Percentiles rank a stretch among this genome's conserved stretches.
phyloP scores from a whole-genome alignment of 176 grass and related monocot species.

The Hsuehochloa calcarea region DNA sequence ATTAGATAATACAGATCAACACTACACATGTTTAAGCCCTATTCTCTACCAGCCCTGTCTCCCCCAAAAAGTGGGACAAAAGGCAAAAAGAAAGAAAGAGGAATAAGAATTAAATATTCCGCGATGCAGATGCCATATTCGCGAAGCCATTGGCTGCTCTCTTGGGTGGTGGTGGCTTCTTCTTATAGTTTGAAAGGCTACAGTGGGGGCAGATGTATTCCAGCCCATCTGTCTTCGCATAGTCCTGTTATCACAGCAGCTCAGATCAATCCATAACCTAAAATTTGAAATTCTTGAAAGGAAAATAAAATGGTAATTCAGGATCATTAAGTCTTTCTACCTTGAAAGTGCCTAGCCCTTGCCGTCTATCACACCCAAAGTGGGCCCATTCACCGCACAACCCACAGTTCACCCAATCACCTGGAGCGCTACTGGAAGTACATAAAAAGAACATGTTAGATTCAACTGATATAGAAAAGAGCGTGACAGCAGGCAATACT shows the following conservation, averaged over 20 bases:
- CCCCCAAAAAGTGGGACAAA: constrained; percentile 6
- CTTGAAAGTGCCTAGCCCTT: constrained; percentile 72
- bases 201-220: constrained; percentile 69
- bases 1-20: constrained; percentile 8
- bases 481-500: background rate
- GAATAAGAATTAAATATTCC: constrained; percentile 36
- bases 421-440: constrained; percentile 61
- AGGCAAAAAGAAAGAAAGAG: background rate
- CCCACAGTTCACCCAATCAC: constrained; percentile 80
- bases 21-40: background rate
- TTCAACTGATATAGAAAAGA: background rate
- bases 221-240: constrained; percentile 68
- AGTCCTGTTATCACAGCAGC: constrained; percentile 56
- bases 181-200: constrained; percentile 45
- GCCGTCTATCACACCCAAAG: constrained; percentile 75
- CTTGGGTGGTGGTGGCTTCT: background rate
- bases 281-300: background rate
- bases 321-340: constrained; percentile 19
- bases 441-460: constrained; percentile 2
- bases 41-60: background rate
- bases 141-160: constrained; percentile 40
- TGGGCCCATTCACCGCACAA: constrained; percentile 78
- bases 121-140: background rate
- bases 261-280: constrained; percentile 22
- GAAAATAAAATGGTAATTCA: background rate